Conservation (phyloP, 495 filamentous ascomycete genomes). For the Penicillium psychrofluorescens region DNA sequence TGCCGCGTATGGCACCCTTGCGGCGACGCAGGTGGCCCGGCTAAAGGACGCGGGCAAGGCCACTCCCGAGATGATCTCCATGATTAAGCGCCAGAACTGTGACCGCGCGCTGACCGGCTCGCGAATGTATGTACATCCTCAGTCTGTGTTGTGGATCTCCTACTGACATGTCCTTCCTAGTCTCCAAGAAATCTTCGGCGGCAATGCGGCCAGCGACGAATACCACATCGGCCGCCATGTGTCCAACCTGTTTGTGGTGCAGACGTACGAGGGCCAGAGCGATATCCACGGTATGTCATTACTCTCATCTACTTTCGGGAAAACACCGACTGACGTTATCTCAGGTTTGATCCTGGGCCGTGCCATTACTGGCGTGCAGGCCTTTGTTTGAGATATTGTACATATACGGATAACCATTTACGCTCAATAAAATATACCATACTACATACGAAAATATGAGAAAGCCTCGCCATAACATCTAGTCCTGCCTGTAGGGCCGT, state of each 20-base stretch:
- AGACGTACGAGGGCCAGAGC: slow-evolving; percentile 96
- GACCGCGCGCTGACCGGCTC: slow-evolving; percentile 79
- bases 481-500: no score
- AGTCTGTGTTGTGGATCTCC: not conserved
- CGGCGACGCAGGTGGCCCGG: slow-evolving; percentile 81
- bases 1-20: slow-evolving; percentile 79
- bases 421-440: no score
- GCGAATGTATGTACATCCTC: slow-evolving; percentile 46
- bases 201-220: slow-evolving; percentile 94
- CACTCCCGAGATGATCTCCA: slow-evolving; percentile 94
- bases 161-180: slow-evolving; percentile 25
- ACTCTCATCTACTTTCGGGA: slow-evolving; percentile 3
- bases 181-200: slow-evolving; percentile 92
- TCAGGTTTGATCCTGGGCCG: slow-evolving; percentile 60
- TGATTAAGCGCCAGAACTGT: slow-evolving; percentile 98
- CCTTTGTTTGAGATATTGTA: slow-evolving; percentile 44
- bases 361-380: slow-evolving; percentile 64
- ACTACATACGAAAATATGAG: no score
- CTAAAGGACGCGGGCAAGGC: slow-evolving; percentile 85
- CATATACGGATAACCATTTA: not conserved
- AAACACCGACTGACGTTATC: slow-evolving; percentile 9
- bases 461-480: no score
- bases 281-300: slow-evolving; percentile 80
- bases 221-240: slow-evolving; percentile 93
- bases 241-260: slow-evolving; percentile 92